These are phyloP conservation scores for Saccharomycopsis sp. DNA, from an alignment of 805 yeast species.

Conservation along the genomic window DNA sequence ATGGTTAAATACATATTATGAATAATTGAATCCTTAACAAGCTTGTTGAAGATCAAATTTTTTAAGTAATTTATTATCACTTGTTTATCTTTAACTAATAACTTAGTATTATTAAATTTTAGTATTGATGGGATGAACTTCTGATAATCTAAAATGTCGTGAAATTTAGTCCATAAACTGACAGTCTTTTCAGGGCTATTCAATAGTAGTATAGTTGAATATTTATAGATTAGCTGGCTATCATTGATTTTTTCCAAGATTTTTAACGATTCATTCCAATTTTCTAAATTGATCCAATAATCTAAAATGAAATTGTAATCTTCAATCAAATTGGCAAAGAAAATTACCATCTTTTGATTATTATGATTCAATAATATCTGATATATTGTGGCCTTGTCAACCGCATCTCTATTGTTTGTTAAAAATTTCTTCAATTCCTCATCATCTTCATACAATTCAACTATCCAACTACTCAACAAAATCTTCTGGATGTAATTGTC, in stretches of 20 bases:
- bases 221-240: conserved; percentile 48
- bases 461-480: conserved; percentile 59
- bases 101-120: conserved; percentile 49
- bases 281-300: conserved; percentile 59
- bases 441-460: conserved; percentile 41
- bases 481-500: conserved; percentile 38
- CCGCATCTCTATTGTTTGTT: conserved; percentile 33
- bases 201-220: conserved; percentile 60
- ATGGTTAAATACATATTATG: conserved; percentile 69
- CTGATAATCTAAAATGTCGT: conserved; percentile 45
- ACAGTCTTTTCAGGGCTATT: conserved; percentile 66
- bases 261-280: conserved; percentile 69
- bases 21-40: conserved; percentile 40
- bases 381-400: conserved; percentile 66
- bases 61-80: conserved; percentile 60
- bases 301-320: conserved; percentile 66
- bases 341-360: conserved; percentile 53
- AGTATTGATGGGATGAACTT: conserved; percentile 71
- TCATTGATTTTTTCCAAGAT: conserved; percentile 44
- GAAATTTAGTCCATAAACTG: conserved; percentile 66
- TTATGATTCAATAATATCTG: conserved; percentile 67
- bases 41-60: conserved; percentile 41
- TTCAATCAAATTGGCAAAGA: conserved; percentile 57
- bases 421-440: conserved; percentile 42
- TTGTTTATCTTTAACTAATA: conserved; percentile 33